Conservation (phyloP, 441 rosid genomes). For the Brassica balearica region DNA sequence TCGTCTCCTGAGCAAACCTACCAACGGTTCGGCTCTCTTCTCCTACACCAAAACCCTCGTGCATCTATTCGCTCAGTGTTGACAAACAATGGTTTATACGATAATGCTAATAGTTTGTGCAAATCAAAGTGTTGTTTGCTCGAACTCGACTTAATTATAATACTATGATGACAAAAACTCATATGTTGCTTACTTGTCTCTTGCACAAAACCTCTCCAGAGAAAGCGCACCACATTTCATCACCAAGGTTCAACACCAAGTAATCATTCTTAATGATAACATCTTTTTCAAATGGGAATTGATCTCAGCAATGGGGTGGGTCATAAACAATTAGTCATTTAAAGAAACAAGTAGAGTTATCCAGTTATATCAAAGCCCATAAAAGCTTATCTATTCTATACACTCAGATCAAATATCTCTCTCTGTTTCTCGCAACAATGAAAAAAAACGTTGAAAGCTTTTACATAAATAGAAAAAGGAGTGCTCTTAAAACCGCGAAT, state of each 20-base stretch:
- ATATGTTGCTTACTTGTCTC: background rate
- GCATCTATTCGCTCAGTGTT: too few relatives aligned
- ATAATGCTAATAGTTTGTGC: background rate
- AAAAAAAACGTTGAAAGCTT: constrained; percentile 19
- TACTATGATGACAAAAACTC: background rate
- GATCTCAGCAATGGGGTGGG: background rate
- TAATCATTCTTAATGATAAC: background rate
- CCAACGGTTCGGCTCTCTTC: background rate
- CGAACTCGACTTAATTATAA: background rate
- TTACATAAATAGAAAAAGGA: constrained; percentile 15
- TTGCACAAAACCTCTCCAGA: background rate
- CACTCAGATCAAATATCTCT: background rate
- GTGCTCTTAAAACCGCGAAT: constrained; percentile 62
- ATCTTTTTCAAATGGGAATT: background rate
- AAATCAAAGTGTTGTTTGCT: background rate
- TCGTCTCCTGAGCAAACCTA: background rate
- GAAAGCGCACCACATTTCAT: background rate
- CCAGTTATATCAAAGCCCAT: background rate
- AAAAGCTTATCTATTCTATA: background rate
- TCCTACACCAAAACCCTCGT: too few relatives aligned
- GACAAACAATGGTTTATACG: too few relatives aligned
- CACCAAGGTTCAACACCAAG: background rate
- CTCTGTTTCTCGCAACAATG: constrained; percentile 8
- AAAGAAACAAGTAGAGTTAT: background rate
- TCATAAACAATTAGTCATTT: background rate